Conservation (phyloP, 2,329 filamentous ascomycete species). For the Cadophora sp. region DNA sequence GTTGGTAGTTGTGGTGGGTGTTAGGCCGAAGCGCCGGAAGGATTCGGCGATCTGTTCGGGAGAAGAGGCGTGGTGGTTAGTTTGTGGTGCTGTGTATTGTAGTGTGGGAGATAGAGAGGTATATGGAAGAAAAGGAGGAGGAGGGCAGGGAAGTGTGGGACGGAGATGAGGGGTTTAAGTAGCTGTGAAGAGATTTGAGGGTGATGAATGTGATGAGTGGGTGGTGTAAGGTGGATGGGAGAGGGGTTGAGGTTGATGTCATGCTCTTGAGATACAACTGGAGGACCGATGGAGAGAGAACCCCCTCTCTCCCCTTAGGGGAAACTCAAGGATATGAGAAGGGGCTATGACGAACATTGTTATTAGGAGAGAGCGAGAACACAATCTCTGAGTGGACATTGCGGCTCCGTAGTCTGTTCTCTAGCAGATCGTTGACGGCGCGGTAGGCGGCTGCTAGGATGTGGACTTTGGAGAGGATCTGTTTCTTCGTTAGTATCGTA, state of each 20-base stretch:
- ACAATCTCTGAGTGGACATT: slow-evolving; percentile 64
- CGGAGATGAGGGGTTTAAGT: neutral
- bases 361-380: slow-evolving; percentile 60
- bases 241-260: neutral
- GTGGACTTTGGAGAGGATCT: slow-evolving; percentile 56
- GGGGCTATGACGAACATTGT: slow-evolving; percentile 51
- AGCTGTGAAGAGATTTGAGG: neutral
- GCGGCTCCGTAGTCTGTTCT: slow-evolving; percentile 52
- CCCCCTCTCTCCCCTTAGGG: no score
- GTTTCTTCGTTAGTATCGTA: neutral
- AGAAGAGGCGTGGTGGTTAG: neutral
- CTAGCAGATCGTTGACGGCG: slow-evolving; percentile 54
- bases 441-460: slow-evolving; percentile 56
- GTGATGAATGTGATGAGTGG: neutral
- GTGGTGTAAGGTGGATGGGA: neutral
- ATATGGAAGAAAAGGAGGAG: neutral
- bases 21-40: slow-evolving; percentile 87
- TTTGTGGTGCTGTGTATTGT: slow-evolving; percentile 1
- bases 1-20: slow-evolving; percentile 69
- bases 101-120: slow-evolving; percentile 1
- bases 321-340: no score
- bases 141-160: neutral
- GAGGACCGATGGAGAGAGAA: no score
- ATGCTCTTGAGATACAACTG: no score
- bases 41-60: slow-evolving; percentile 80